Percentiles rank a stretch among this genome's conserved stretches.
Evolutionary conservation across 1,284 basidiomycete species (phyloP).

Genomic region (Caloboletus firmus): DNA sequence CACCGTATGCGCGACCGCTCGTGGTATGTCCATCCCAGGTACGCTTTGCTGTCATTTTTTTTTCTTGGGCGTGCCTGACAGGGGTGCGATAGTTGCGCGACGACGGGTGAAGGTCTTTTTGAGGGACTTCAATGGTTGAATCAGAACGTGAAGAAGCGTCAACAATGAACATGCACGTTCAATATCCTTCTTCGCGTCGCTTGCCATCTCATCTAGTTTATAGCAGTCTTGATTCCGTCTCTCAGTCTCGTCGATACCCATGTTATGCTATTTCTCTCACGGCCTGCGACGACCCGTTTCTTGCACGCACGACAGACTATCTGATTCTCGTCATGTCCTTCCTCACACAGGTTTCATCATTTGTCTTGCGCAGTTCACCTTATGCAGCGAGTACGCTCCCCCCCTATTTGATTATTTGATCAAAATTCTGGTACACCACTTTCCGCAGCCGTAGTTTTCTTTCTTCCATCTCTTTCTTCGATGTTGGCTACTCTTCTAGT

Average conservation of each 20-base stretch:
- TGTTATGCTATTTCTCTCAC: conserved; percentile 38
- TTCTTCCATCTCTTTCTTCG: conserved; percentile 3
- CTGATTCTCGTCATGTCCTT: conserved; percentile 34
- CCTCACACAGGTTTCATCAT: conserved; percentile 11
- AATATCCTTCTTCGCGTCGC: conserved; percentile 10
- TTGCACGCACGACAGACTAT: conserved; percentile 39
- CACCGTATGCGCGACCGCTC: conserved; percentile 95
- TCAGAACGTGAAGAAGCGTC: conserved; percentile 91
- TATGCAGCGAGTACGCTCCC: conserved; percentile 19
- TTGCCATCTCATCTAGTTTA: conserved; percentile 24
- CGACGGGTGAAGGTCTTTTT: conserved; percentile 92
- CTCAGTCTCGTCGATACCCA: conserved; percentile 34
- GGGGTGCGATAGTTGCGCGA: conserved; percentile 71
- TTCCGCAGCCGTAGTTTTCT: conserved; percentile 19
- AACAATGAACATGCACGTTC: conserved; percentile 48
- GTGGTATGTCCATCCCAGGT: conserved; percentile 99
- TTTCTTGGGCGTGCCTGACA: conserved; percentile 11
- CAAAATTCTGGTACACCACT: conserved; percentile 15
- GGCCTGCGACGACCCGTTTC: conserved; percentile 33
- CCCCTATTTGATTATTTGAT: conserved; percentile 13
- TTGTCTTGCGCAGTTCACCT: conserved; percentile 25
- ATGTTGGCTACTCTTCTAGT: conserved; percentile 20
- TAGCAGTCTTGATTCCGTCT: conserved; percentile 14
- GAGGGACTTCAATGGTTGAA: conserved; percentile 96
- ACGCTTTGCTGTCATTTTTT: conserved; percentile 28